phyloP scores from a whole-genome alignment of 805 yeast species.

The Yamadazyma endophytica region DNA sequence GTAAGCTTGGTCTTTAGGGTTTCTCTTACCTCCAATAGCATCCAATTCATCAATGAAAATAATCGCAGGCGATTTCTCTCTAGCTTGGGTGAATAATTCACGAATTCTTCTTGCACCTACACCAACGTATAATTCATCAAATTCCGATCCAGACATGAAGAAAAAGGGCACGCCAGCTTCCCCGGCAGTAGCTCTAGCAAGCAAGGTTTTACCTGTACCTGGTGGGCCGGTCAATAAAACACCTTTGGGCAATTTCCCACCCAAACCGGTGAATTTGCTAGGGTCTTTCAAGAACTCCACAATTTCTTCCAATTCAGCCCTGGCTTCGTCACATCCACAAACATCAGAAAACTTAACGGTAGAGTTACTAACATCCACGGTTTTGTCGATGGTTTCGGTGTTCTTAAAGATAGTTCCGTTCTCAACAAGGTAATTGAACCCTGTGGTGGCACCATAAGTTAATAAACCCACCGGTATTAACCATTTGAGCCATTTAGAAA shows the following conservation, averaged over 20 bases:
- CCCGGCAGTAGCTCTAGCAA: constrained; percentile 98
- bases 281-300: constrained; percentile 98
- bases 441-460: constrained; percentile 77
- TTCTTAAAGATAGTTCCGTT: constrained; percentile 75
- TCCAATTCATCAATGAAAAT: constrained; percentile 96
- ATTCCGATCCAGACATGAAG: constrained; percentile 97
- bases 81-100: constrained; percentile 87
- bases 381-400: constrained; percentile 68
- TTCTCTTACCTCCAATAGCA: constrained; percentile 97
- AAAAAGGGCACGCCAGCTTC: constrained; percentile 99
- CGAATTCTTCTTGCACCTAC: constrained; percentile 98
- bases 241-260: constrained; percentile 97
- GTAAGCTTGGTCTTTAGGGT: constrained; percentile 96
- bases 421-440: constrained; percentile 76
- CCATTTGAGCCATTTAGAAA: constrained; percentile 89
- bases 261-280: constrained; percentile 89
- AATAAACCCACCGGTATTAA: constrained; percentile 74
- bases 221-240: constrained; percentile 97
- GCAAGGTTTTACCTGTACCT: constrained; percentile 95
- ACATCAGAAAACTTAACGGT: constrained; percentile 90
- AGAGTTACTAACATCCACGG: constrained; percentile 79
- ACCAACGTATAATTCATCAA: constrained; percentile 97
- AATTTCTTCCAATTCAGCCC: constrained; percentile 94
- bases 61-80: constrained; percentile 94
- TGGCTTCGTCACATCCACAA: constrained; percentile 97